Evolutionary conservation across 2,329 filamentous ascomycete species (phyloP), one percentile per base, ranked within the genome.

Genomic region (Fusarium decemcellulare): DNA sequence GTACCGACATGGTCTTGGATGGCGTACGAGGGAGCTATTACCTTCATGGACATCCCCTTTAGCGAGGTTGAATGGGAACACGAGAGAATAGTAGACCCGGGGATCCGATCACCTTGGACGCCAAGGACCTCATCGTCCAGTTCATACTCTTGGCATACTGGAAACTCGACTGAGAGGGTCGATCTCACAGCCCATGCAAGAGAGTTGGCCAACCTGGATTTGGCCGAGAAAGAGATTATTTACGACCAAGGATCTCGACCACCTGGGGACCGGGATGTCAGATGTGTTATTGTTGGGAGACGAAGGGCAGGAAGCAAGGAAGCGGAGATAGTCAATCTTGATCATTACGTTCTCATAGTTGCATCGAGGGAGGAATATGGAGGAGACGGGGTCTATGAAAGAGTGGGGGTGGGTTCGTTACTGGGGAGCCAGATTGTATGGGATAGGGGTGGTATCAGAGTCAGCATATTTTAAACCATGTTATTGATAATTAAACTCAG

Each of bases 1-100:
- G 70, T 75, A 1, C 78, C 78, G 3, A 63, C 72, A 0, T 81
- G 79, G 79, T 81, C 79, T 0, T 81, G 78, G 79, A 81, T 79
- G 76, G 76, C 73, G 1, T 78, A 80, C 30, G 18, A 72, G 3
- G 79, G 78, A 4, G 70, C 51, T 0, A 80, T 81, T 4, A 52
- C 65, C 7, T 80, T 73, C 32, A n/a, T 79, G 12, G 32, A 74
- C 9, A 46, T 74, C 1, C 62, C 65, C 0, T 72, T 78, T 12
- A 64, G 61, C 2, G 37, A 40, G 1, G 65, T 72, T 16, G 23
- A 56, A 3, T 72, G 69, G 67, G 42, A 42, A 6, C 42, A 58
- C 3, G 23, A 63, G 32, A 34, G 32, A 16, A 40, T 34, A 3
- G 30, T 36, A 5, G 63, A 60, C 37, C 15, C 30, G 4, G 46